phyloP scores from a whole-genome alignment of 805 yeast genomes.

The Kluyveromyces starmeri region DNA sequence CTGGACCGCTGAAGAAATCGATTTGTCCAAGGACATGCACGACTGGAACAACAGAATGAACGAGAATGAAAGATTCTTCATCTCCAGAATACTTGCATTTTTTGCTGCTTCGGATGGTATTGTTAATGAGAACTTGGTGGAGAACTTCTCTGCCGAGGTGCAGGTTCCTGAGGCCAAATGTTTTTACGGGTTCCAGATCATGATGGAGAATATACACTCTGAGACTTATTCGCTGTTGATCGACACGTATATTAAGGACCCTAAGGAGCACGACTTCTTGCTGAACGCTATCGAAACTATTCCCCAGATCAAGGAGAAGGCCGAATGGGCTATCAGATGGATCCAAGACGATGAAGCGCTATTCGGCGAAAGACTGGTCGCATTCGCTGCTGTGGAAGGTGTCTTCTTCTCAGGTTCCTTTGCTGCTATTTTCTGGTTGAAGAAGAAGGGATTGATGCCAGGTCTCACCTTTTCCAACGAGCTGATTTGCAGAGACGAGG shows the following conservation, averaged over 20 bases:
- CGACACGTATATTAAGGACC: constrained; percentile 93
- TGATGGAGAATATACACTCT: constrained; percentile 98
- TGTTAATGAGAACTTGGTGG: constrained; percentile 95
- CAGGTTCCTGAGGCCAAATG: constrained; percentile 97
- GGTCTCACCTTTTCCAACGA: constrained; percentile 97
- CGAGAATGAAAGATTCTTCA: constrained; percentile 86
- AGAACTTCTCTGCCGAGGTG: constrained; percentile 94
- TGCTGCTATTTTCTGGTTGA: constrained; percentile 97
- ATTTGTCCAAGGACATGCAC: constrained; percentile 77
- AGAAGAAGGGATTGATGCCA: constrained; percentile 98
- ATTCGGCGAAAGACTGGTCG: constrained; percentile 92
- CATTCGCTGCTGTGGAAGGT: constrained; percentile 98
- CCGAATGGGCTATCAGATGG: constrained; percentile 99
- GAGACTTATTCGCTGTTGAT: constrained; percentile 93
- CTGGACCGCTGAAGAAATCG: constrained; percentile 99
- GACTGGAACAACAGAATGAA: constrained; percentile 90
- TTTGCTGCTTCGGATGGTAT: constrained; percentile 99
- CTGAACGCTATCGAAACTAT: constrained; percentile 95
- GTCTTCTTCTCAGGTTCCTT: constrained; percentile 97
- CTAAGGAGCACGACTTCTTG: constrained; percentile 81
- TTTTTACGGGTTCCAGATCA: constrained; percentile 98
- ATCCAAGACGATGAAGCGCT: constrained; percentile 79
- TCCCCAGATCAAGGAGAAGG: constrained; percentile 94
- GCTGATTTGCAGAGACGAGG: constrained; percentile 96
- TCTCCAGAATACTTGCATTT: constrained; percentile 90